A percentile compares a stretch with the other conserved stretches of the same genome.
phyloP scores from a whole-genome alignment of 306 rosid genomes.

The Casuarina glauca region DNA sequence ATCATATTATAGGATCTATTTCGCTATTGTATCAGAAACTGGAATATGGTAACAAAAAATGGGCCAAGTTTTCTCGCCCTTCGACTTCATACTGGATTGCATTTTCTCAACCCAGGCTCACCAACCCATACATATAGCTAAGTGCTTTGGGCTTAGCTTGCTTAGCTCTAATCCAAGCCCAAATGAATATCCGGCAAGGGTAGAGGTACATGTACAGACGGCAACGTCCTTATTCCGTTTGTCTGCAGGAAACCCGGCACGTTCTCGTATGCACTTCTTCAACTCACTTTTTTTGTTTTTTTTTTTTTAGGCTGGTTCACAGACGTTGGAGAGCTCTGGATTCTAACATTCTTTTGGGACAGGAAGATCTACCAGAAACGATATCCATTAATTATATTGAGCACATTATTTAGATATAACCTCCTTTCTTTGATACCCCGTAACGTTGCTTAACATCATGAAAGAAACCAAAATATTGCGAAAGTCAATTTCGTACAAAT shows the following conservation, averaged over 20 bases:
- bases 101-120: not conserved
- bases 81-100: not conserved
- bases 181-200: not conserved
- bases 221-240: not conserved
- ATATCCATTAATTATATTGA: not conserved
- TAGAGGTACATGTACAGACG: too few relatives aligned
- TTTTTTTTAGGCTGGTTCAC: not conserved
- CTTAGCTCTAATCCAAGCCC: not conserved
- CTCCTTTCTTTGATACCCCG: not conserved
- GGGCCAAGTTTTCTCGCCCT: not conserved
- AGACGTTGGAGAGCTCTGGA: not conserved
- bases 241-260: not conserved
- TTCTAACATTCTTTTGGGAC: not conserved
- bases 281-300: not conserved
- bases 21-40: too few relatives aligned
- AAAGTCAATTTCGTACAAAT: not conserved
- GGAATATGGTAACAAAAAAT: not conserved
- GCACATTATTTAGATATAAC: not conserved
- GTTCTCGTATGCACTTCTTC: not conserved
- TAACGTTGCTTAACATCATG: not conserved
- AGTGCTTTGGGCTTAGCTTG: not conserved
- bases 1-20: too few relatives aligned
- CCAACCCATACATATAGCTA: not conserved
- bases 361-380: not conserved
- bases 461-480: not conserved